A percentile compares a stretch with the other conserved stretches of the same genome.
phyloP scores from a whole-genome alignment of 257 asterid genomes.

The Solanum neorickii region DNA sequence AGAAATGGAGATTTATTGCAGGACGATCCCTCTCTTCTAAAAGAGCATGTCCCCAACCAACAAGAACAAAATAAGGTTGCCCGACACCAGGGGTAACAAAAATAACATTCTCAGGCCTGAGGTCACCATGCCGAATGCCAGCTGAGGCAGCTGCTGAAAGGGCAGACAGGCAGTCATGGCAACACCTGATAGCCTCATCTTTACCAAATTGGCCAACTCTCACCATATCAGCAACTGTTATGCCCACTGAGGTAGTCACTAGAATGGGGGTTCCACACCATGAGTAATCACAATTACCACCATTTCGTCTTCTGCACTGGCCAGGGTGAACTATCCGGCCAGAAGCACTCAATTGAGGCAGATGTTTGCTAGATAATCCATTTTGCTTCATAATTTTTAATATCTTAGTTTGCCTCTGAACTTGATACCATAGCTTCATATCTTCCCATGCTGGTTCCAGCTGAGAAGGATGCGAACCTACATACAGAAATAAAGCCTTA shows the following conservation, averaged over 20 bases:
- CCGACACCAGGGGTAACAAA: constrained; percentile 42
- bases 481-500: constrained; percentile 45
- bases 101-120: constrained; percentile 77
- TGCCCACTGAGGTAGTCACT: constrained; percentile 76
- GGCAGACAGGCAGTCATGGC: constrained; percentile 89
- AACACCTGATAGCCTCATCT: constrained; percentile 72
- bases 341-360: constrained; percentile 67
- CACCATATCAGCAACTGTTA: constrained; percentile 60
- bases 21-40: constrained; percentile 92
- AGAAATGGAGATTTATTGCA: constrained; percentile 74
- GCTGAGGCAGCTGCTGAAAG: constrained; percentile 58
- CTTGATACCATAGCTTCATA: constrained; percentile 90
- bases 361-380: constrained; percentile 67
- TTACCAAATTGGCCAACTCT: constrained; percentile 49
- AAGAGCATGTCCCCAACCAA: constrained; percentile 97
- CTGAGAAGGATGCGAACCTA: constrained; percentile 85
- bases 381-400: constrained; percentile 66
- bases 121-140: constrained; percentile 87
- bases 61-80: constrained; percentile 51
- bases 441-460: constrained; percentile 96
- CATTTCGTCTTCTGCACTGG: constrained; percentile 42
- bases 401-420: constrained; percentile 93
- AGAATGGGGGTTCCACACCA: constrained; percentile 84
- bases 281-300: constrained; percentile 62
- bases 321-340: constrained; percentile 87